Conservation (phyloP, 768 basidiomycete genomes). For the Tricholoma furcatifolium region DNA sequence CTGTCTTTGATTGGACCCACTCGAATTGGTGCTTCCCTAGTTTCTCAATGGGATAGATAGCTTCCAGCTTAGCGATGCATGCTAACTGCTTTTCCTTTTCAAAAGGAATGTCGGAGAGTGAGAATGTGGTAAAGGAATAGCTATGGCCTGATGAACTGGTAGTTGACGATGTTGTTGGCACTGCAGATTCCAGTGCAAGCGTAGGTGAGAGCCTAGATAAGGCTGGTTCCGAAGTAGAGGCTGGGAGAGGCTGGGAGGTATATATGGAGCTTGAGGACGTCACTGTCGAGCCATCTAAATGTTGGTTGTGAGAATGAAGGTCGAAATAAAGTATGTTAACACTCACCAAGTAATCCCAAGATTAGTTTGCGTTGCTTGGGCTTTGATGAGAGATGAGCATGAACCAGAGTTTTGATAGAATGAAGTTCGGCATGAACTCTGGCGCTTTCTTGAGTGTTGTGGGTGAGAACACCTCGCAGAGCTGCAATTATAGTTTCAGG, state of each 20-base stretch:
- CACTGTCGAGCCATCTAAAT: not conserved
- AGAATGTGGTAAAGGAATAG: slow-evolving; percentile 5
- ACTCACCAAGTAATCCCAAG: not conserved
- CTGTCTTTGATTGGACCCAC: slow-evolving; percentile 19
- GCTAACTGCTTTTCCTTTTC: slow-evolving; percentile 4
- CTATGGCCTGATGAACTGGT: not conserved
- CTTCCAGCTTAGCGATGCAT: slow-evolving; percentile 1
- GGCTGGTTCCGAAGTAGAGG: no score
- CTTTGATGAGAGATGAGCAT: not conserved
- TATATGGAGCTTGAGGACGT: no score
- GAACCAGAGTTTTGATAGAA: not conserved
- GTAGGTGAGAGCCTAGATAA: no score
- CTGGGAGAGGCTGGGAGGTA: no score
- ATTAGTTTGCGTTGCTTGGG: not conserved
- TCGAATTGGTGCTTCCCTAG: slow-evolving; percentile 17
- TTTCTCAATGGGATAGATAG: not conserved
- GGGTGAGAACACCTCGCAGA: slow-evolving; percentile 16
- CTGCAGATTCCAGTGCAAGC: no score
- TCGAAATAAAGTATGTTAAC: not conserved
- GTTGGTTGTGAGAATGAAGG: not conserved
- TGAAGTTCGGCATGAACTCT: no score
- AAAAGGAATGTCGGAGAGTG: slow-evolving; percentile 2
- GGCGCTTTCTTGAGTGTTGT: no score
- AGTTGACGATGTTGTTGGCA: not conserved
- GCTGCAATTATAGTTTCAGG: slow-evolving; percentile 20